These are phyloP conservation scores for Fagus crenata DNA, from an alignment of 306 rosid genomes.

Conservation along the genomic window DNA sequence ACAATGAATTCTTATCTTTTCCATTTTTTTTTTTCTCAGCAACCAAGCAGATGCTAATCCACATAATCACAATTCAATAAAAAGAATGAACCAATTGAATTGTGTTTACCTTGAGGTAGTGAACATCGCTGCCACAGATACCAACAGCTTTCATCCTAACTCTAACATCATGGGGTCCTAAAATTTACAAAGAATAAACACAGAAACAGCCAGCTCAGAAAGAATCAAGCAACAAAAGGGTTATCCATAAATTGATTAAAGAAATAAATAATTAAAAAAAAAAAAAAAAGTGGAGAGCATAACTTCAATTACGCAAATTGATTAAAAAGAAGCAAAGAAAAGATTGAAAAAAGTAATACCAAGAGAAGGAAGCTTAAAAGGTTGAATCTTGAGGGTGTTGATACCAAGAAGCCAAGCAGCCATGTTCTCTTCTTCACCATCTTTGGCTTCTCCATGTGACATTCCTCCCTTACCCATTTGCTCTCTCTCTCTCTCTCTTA, in stretches of 20 bases:
- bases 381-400: constrained; percentile 78
- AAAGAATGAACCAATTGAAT: not conserved
- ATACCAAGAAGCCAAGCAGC: constrained; percentile 86
- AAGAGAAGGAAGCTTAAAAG: constrained; percentile 76
- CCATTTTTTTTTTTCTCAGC: not conserved
- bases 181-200: not conserved
- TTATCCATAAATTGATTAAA: constrained; percentile 3
- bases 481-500: constrained; percentile 4
- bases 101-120: constrained; percentile 64
- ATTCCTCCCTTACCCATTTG: constrained; percentile 76
- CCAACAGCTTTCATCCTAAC: constrained; percentile 91
- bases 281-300: not conserved
- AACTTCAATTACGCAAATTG: not conserved
- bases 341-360: constrained; percentile 37
- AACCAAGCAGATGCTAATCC: not conserved
- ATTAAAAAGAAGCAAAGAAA: not conserved
- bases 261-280: not conserved
- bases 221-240: constrained; percentile 14
- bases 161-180: constrained; percentile 80
- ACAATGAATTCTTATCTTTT: not conserved
- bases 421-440: constrained; percentile 66
- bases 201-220: not conserved
- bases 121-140: constrained; percentile 95
- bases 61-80: not conserved
- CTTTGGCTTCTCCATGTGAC: constrained; percentile 49